Evolutionary conservation across 2,329 filamentous ascomycete genomes (phyloP).

Genomic region (Ophiosphaerella narmari): DNA sequence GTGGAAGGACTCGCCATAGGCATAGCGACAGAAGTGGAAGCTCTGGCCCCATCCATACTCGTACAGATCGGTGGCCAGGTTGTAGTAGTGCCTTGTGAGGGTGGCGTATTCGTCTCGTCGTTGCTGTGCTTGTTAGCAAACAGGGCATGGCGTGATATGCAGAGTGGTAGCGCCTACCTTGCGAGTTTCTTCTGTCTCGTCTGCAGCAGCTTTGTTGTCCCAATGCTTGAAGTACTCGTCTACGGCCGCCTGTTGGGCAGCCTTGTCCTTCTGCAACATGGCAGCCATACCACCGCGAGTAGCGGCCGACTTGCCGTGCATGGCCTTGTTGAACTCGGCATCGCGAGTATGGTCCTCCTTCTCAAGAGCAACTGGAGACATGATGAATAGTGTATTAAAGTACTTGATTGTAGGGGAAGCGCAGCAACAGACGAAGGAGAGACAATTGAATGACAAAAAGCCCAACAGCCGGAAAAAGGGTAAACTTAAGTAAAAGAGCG

Average conservation of each 20-base stretch:
- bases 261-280: constrained; percentile 82
- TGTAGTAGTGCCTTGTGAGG: constrained; percentile 94
- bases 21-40: constrained; percentile 98
- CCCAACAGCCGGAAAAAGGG: constrained; percentile 16
- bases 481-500: constrained; percentile 31
- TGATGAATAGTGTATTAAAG: constrained; percentile 37
- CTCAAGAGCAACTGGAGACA: constrained; percentile 69
- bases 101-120: constrained; percentile 89
- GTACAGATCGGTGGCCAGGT: constrained; percentile 93
- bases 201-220: constrained; percentile 78
- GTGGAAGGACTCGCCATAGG: constrained; percentile 81
- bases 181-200: constrained; percentile 82
- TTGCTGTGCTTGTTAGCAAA: constrained; percentile 57
- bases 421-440: constrained; percentile 5
- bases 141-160: not conserved
- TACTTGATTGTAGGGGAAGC: constrained; percentile 2
- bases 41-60: constrained; percentile 96
- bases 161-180: constrained; percentile 59
- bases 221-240: constrained; percentile 97
- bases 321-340: constrained; percentile 86
- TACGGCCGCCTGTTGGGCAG: constrained; percentile 78
- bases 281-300: constrained; percentile 75
- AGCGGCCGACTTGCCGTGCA: constrained; percentile 77
- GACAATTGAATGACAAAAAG: constrained; percentile 22
- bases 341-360: constrained; percentile 81